Evolutionary conservation across 345 rosid genomes (phyloP), one percentile per base, ranked within the genome.

Genomic region (Bruguiera sexangula): DNA sequence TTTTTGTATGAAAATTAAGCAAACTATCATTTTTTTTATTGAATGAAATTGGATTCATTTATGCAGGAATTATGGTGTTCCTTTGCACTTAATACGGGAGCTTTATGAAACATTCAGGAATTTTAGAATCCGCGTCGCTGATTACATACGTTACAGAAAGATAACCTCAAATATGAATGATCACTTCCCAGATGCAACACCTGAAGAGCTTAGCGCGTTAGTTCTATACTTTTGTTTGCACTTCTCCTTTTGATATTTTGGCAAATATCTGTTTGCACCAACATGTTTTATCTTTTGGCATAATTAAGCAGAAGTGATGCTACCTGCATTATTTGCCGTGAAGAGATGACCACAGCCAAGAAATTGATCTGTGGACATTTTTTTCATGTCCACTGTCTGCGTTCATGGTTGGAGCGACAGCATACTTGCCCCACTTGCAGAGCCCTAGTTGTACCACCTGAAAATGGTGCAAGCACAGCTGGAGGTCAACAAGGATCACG

Each of bases 121-220:
- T 79, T 89, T 94, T 79, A 91, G 74, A 81, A 84, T 91, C 69
- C 98, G 95, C 56, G 80, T 94, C 79, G 89, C 97, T 69, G 98
- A 94, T 86, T 94, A 84, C 73, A 73, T 91, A 68, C 93, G 96
- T n/a, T 94, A 94, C 57, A 87, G 96, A 53, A 91, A 84, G 85
- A 91, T 94, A 82, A 87, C 98, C 73, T 94, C 98, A 60, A 94
- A 94, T 79, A 94, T 94, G 98, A 91, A 94, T 81, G 97, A 91
- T 69, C 85, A 90, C 70, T 94, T 94, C 79, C 93, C 96, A 43
- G 96, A 94, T 76, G 98, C 97, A 48, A 84, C 95, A 66, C 85
- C 89, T 62, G 98, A 89, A 81, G 98, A 94, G 82, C 91, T 94
- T 69, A 79, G 73, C 71, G 80, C 72, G 98, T 94, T 68, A 88